Evolutionary conservation across 1,284 basidiomycete genomes (phyloP), one percentile per base, ranked within the genome.

Genomic region (Trichosporon sp.): DNA sequence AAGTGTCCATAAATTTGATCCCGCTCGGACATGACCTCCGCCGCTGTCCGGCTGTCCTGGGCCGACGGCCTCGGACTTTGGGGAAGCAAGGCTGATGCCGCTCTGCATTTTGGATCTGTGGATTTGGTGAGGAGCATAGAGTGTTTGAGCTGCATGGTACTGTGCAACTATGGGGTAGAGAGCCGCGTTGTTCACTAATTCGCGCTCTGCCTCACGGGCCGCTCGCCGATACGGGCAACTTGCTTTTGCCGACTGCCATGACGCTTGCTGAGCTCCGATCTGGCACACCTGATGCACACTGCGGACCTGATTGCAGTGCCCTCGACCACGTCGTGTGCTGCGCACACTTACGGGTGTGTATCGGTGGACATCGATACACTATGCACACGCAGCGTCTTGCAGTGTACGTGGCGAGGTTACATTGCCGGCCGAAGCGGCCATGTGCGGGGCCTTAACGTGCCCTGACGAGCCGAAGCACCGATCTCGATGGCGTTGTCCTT

Each of bases 391-490:
- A 10, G 51, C 21, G 51, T 19, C 19, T 26, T n/a, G 16, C 51
- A 26, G 11, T 8, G 51, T 54, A 54, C 51, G 51, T 54, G 19
- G 51, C 51, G 10, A 19, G 19, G 10, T 26, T 7, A 54, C 51
- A 54, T 54, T 19, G 8, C n/a, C 12, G n/a, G 51, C n/a, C 19
- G 51, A 16, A 19, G 21, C 51, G 19, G 51, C 51, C 51, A 11
- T 16, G 51, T 54, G 51, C 51, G 51, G 51, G 51, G 51, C 51
- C 51, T 54, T 54, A 54, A 54, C 51, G 51, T 6, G 51, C 51
- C 51, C 51, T 54, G 51, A 26, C 51, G 19, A 54, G 21, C 51
- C 51, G 51, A 54, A 54, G 51, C 51, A 54, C 51, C 51, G 51
- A 54, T 54, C 51, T 54, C 51, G 51, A 54, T 54, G 51, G 51